These are phyloP conservation scores for Karstenula rhodostoma DNA, from an alignment of 2,329 filamentous ascomycete species.

Conservation along the genomic window DNA sequence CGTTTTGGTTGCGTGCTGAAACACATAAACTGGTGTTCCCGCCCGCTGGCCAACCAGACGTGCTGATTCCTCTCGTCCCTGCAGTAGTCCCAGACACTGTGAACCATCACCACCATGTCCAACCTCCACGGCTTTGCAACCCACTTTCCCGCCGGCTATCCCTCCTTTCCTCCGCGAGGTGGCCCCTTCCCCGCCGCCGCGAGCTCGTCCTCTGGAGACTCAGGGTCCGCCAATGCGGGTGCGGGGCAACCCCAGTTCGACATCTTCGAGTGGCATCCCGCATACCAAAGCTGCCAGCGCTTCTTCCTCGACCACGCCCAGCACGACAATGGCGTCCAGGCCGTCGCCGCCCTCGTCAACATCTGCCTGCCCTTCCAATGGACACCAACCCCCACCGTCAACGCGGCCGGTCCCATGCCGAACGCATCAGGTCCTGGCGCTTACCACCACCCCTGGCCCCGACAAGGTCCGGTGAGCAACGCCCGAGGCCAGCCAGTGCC, in stretches of 20 bases:
- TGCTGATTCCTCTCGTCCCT: constrained; percentile 36
- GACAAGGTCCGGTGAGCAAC: constrained; percentile 49
- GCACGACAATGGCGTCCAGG: constrained; percentile 81
- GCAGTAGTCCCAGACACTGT: constrained; percentile 32
- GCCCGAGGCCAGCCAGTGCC: constrained; percentile 48
- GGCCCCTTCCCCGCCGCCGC: constrained; percentile 37
- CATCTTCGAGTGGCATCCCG: constrained; percentile 91
- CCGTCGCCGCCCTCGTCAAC: constrained; percentile 88
- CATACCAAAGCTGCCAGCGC: constrained; percentile 85
- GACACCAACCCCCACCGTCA: constrained; percentile 58
- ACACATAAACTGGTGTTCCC: constrained; percentile 29
- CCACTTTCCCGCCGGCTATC: constrained; percentile 44
- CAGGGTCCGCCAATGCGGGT: constrained; percentile 30
- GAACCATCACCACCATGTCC: constrained; percentile 27
- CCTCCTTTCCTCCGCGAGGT: constrained; percentile 37
- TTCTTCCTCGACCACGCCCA: constrained; percentile 95
- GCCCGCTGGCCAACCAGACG: constrained; percentile 29
- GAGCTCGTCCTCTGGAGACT: constrained; percentile 33
- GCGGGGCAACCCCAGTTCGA: constrained; percentile 64
- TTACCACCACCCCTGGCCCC: constrained; percentile 53
- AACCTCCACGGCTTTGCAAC: constrained; percentile 41
- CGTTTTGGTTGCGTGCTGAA: constrained; percentile 28
- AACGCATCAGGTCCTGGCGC: constrained; percentile 42
- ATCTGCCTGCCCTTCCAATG: constrained; percentile 89
- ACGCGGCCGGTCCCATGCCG: constrained; percentile 43